These are phyloP conservation scores for Fistulinella cinereoalba DNA, from an alignment of 1,284 basidiomycete genomes.

Conservation along the genomic window DNA sequence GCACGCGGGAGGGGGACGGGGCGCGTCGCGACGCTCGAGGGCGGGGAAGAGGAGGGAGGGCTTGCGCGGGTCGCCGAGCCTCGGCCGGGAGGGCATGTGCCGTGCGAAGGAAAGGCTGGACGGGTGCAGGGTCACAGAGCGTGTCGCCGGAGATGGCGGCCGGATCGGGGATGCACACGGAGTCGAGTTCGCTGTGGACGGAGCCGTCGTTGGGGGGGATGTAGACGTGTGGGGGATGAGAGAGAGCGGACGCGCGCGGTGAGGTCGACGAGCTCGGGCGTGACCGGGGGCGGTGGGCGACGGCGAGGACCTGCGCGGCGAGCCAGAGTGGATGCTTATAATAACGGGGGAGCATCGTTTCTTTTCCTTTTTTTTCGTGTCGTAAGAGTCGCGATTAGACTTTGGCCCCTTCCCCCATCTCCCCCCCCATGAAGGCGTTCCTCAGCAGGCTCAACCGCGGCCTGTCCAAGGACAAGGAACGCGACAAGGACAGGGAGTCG, in stretches of 20 bases:
- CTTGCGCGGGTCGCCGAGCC: not conserved
- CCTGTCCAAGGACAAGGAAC: conserved; percentile 55
- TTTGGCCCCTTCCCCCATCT: conserved; percentile 4
- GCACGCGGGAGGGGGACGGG: conserved; percentile 60
- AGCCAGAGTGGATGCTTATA: no score
- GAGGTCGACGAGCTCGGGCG: conserved; percentile 75
- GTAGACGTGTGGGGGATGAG: conserved; percentile 7
- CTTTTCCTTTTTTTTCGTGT: no score
- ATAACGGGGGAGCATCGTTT: no score
- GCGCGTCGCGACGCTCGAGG: conserved; percentile 75
- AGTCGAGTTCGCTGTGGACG: not conserved
- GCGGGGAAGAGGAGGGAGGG: conserved; percentile 63
- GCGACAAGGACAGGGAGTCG: conserved; percentile 41
- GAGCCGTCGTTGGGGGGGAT: conserved; percentile 8
- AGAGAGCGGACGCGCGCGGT: conserved; percentile 55
- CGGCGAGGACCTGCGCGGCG: conserved; percentile 70
- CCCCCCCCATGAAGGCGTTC: conserved; percentile 67
- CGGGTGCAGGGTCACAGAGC: conserved; percentile 65
- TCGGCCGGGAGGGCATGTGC: conserved; percentile 49
- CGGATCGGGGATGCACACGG: no score
- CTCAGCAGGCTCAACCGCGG: conserved; percentile 71
- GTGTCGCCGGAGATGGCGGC: conserved; percentile 85
- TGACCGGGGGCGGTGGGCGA: conserved; percentile 45
- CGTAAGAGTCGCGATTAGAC: no score
- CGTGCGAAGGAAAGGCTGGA: conserved; percentile 70